Conservation (phyloP, 257 asterid genomes). For the Salvia rosmarinus region DNA sequence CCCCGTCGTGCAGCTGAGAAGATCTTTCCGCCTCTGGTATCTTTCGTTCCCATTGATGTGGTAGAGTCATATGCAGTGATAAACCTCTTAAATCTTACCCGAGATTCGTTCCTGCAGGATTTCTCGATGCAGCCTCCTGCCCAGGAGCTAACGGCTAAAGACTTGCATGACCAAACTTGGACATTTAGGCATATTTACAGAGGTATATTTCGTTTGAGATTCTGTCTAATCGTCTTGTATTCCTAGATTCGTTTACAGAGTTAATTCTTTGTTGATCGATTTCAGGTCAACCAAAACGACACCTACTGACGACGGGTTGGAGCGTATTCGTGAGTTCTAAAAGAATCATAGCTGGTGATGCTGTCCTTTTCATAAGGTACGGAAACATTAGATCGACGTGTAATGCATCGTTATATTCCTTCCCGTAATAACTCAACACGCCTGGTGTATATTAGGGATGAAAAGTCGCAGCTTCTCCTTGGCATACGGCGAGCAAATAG, state of each 20-base stretch:
- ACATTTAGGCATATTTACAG: slow-evolving; percentile 91
- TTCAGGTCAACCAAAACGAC: slow-evolving; percentile 96
- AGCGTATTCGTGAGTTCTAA: slow-evolving; percentile 95
- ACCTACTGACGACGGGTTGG: slow-evolving; percentile 97
- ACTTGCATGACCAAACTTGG: slow-evolving; percentile 96
- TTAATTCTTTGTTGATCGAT: slow-evolving; percentile 7
- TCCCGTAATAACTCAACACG: slow-evolving; percentile 29
- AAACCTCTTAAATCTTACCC: slow-evolving; percentile 24
- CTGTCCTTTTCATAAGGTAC: slow-evolving; percentile 92
- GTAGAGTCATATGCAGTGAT: slow-evolving; percentile 14
- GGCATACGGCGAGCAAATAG: slow-evolving; percentile 84
- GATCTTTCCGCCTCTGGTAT: slow-evolving; percentile 91
- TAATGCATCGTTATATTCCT: slow-evolving; percentile 5
- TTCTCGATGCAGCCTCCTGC: slow-evolving; percentile 99
- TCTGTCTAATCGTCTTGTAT: neutral
- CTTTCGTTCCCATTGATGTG: slow-evolving; percentile 11
- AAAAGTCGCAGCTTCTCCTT: slow-evolving; percentile 79
- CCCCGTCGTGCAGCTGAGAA: slow-evolving; percentile 99
- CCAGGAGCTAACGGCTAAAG: slow-evolving; percentile 88
- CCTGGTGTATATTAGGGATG: slow-evolving; percentile 60
- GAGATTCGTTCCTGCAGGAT: slow-evolving; percentile 55
- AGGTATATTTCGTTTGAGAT: slow-evolving; percentile 53
- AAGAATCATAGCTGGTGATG: slow-evolving; percentile 88
- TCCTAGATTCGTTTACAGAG: neutral
- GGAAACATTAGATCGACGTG: neutral